These are phyloP conservation scores for Neurospora pannonica DNA, from an alignment of 495 filamentous ascomycete species.

Conservation along the genomic window DNA sequence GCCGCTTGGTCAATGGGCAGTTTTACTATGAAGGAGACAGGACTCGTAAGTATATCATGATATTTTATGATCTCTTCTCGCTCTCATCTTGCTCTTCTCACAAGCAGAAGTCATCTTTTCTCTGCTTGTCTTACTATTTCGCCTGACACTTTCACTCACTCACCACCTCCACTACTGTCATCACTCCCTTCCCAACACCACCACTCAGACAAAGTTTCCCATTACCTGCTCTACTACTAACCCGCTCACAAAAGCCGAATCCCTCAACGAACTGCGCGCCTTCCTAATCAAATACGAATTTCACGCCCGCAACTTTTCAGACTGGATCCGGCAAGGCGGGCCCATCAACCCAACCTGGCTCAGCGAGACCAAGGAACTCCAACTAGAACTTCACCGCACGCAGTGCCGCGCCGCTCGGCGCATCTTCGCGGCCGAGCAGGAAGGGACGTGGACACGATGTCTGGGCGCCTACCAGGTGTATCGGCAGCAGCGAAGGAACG, in stretches of 20 bases:
- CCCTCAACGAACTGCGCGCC: conserved; percentile 31
- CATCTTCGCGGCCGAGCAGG: conserved; percentile 32
- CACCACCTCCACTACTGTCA: background rate
- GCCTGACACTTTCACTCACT: background rate
- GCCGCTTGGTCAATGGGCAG: conserved; percentile 34
- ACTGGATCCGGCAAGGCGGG: conserved; percentile 35
- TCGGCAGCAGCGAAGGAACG: conserved; percentile 24
- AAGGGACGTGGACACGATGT: conserved; percentile 19
- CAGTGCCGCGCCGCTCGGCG: conserved; percentile 39
- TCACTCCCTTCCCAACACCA: background rate
- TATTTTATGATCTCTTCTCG: background rate
- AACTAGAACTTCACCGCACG: conserved; percentile 34
- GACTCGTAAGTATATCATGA: conserved; percentile 22
- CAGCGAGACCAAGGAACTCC: conserved; percentile 29
- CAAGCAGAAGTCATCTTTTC: background rate
- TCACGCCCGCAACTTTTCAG: conserved; percentile 31
- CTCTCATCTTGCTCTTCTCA: background rate
- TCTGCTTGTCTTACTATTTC: background rate
- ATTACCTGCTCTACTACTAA: conserved; percentile 10
- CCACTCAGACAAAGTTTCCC: background rate
- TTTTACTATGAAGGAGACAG: conserved; percentile 41
- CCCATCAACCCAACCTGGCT: conserved; percentile 38
- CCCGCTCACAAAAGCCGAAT: conserved; percentile 23
- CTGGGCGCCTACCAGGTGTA: conserved; percentile 37
- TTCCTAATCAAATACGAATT: conserved; percentile 28